Conservation (phyloP, 2,329 filamentous ascomycete species). For the Triangularia setosa region DNA sequence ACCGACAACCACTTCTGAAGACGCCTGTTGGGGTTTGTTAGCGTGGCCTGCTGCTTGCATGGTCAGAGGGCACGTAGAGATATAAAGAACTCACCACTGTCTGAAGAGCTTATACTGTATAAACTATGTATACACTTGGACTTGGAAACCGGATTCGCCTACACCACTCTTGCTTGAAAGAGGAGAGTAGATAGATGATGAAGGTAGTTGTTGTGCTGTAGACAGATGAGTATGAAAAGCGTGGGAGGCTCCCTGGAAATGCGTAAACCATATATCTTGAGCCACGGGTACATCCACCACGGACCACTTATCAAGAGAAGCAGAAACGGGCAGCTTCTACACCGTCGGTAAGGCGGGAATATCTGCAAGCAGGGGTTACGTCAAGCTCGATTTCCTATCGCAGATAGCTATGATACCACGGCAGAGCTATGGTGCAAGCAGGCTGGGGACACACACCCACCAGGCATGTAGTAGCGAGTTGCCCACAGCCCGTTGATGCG, state of each 20-base stretch:
- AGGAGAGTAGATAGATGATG: neutral
- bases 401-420: neutral
- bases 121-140: neutral
- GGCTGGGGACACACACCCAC: neutral
- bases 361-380: neutral
- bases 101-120: neutral
- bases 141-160: neutral
- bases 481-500: slow-evolving; percentile 9
- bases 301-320: slow-evolving; percentile 11
- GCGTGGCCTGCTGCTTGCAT: neutral
- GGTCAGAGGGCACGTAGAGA: neutral
- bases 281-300: neutral
- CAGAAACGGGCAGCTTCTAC: slow-evolving; percentile 16
- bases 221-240: neutral
- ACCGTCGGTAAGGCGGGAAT: slow-evolving; percentile 19
- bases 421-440: neutral
- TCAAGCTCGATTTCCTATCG: neutral
- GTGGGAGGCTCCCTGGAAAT: neutral
- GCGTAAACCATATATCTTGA: slow-evolving; percentile 4
- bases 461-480: neutral
- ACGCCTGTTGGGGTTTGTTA: neutral
- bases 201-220: neutral
- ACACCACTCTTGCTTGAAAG: neutral
- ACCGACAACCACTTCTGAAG: slow-evolving; percentile 7
- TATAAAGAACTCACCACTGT: neutral